Percentiles rank a stretch among this genome's conserved stretches.
Conservation (phyloP, 2,329 filamentous ascomycete genomes). For the Fusarium transvaalense region DNA sequence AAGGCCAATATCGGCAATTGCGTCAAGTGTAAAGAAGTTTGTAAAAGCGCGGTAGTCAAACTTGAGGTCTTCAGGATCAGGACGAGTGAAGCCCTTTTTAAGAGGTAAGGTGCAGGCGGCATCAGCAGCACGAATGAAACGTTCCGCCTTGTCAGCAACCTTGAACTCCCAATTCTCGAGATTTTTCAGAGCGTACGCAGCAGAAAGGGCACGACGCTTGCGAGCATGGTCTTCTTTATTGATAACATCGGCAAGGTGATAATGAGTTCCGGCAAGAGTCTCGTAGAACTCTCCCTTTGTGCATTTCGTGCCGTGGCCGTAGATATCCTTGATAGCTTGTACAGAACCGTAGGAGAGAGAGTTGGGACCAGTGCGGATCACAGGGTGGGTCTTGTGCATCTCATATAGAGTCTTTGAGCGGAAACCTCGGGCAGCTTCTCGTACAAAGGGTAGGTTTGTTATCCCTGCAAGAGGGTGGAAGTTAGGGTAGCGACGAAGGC, state of each 20-base stretch:
- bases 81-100: constrained; percentile 44
- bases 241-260: constrained; percentile 64
- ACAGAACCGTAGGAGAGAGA: constrained; percentile 44
- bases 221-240: constrained; percentile 65
- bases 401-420: constrained; percentile 61
- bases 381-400: constrained; percentile 58
- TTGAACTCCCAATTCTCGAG: constrained; percentile 68
- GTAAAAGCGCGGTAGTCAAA: constrained; percentile 64
- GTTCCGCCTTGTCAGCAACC: constrained; percentile 63
- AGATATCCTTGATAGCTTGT: constrained; percentile 52
- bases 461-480: constrained; percentile 43
- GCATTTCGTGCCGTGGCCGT: constrained; percentile 62
- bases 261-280: constrained; percentile 61
- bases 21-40: constrained; percentile 69
- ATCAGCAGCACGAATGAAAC: constrained; percentile 60
- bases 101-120: constrained; percentile 55
- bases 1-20: constrained; percentile 68
- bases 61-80: constrained; percentile 55
- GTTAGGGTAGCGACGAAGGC: constrained; percentile 43
- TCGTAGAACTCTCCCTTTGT: constrained; percentile 63
- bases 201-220: constrained; percentile 64
- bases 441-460: constrained; percentile 40
- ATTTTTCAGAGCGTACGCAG: constrained; percentile 66
- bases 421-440: constrained; percentile 51
- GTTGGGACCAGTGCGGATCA: constrained; percentile 49